phyloP scores from a whole-genome alignment of 2,329 filamentous ascomycete genomes.

The Polychaeton citri region DNA sequence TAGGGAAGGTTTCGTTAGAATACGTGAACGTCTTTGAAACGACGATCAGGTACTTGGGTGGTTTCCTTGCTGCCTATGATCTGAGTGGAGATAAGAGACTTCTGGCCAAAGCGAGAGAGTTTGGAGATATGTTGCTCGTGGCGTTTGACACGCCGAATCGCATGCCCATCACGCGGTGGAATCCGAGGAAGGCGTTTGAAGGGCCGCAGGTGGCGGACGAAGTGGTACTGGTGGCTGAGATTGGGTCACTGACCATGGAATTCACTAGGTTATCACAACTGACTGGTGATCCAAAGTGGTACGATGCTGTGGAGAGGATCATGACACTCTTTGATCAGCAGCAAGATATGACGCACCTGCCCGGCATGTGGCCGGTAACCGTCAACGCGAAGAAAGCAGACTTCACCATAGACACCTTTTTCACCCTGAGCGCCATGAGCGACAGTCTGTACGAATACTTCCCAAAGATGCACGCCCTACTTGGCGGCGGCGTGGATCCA shows the following conservation, averaged over 20 bases:
- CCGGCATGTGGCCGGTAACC: conserved; percentile 35
- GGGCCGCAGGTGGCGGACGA: conserved; percentile 27
- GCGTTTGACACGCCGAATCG: conserved; percentile 35
- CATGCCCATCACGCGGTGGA: conserved; percentile 34
- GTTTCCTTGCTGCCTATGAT: conserved; percentile 24
- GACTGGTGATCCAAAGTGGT: conserved; percentile 32
- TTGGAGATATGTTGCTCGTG: conserved; percentile 31
- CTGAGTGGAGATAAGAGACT: conserved; percentile 21
- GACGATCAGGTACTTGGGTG: conserved; percentile 30
- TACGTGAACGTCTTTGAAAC: conserved; percentile 37
- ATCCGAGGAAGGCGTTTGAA: conserved; percentile 24
- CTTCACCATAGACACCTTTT: conserved; percentile 27
- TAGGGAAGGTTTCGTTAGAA: conserved; percentile 24
- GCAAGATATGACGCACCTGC: conserved; percentile 29
- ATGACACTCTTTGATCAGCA: conserved; percentile 28
- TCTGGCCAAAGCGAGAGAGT: conserved; percentile 23
- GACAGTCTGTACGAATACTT: conserved; percentile 29
- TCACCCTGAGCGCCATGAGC: conserved; percentile 24
- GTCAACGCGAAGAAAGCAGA: conserved; percentile 28
- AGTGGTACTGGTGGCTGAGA: conserved; percentile 31
- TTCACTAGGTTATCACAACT: conserved; percentile 34
- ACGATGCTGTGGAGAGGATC: conserved; percentile 32
- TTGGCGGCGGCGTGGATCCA: conserved; percentile 29
- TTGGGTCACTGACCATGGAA: conserved; percentile 35
- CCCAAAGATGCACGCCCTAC: conserved; percentile 34